Conservation (phyloP, 129 eudicot species). For the Deinandra increscens region DNA sequence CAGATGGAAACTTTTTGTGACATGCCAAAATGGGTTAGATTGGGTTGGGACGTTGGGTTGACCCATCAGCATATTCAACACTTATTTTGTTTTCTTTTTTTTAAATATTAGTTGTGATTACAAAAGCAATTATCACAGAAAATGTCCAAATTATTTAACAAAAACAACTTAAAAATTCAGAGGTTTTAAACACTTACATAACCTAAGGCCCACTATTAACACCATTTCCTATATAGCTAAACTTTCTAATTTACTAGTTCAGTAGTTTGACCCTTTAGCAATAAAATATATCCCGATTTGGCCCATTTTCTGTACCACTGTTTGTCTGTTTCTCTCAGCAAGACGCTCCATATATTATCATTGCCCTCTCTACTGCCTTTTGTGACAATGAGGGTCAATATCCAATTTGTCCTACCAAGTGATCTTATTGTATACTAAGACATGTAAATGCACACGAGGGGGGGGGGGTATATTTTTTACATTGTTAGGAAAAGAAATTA, state of each 20-base stretch:
- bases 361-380: not conserved
- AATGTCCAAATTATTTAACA: not conserved
- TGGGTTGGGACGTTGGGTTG: not conserved
- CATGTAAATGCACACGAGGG: not conserved
- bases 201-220: not conserved
- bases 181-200: slow-evolving; percentile 3
- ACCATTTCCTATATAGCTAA: not conserved
- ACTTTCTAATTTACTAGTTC: not conserved
- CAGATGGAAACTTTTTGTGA: not conserved
- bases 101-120: not conserved
- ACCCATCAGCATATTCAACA: not conserved
- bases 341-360: not conserved
- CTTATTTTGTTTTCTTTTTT: not conserved
- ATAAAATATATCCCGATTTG: not conserved
- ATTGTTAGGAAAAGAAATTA: not conserved
- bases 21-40: slow-evolving; percentile 3
- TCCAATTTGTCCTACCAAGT: slow-evolving; percentile 1
- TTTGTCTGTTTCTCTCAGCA: slow-evolving; percentile 9
- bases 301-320: slow-evolving; percentile 12
- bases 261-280: not conserved
- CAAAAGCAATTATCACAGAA: not conserved
- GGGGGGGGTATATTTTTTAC: not conserved
- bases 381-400: not conserved
- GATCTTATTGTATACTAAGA: slow-evolving; percentile 10
- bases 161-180: not conserved